phyloP scores from a whole-genome alignment of 139 green algal species.

The Chlamydomonas sp. region DNA sequence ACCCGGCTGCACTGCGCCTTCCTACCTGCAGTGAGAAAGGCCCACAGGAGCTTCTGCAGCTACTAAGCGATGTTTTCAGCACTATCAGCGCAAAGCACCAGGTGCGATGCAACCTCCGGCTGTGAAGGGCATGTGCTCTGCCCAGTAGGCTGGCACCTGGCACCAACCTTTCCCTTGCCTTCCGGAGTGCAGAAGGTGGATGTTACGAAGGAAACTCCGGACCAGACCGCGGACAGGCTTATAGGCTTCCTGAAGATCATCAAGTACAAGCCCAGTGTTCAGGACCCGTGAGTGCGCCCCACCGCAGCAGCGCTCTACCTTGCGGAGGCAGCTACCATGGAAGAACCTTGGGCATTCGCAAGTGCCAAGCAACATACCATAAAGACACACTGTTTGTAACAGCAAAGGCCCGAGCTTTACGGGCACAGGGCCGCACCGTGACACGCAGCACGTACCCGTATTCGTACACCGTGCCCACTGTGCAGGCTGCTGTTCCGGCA shows the following conservation, averaged over 20 bases:
- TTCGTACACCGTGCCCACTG: too few species aligned
- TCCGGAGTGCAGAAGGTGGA: conserved; percentile 47
- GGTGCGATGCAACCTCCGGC: conserved; percentile 40
- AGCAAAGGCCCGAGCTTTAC: too few species aligned
- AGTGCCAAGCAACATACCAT: too few species aligned
- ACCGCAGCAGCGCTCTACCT: neutral
- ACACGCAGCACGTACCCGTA: too few species aligned
- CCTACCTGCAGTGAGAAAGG: conserved; percentile 58
- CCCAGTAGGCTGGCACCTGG: too few species aligned
- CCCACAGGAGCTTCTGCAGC: conserved; percentile 59
- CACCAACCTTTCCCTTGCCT: neutral
- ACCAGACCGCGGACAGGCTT: conserved; percentile 60
- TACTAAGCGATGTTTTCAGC: conserved; percentile 62
- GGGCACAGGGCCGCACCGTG: too few species aligned
- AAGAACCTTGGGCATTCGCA: too few species aligned
- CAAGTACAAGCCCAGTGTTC: conserved; percentile 64
- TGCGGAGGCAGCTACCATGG: too few species aligned
- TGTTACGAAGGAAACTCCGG: conserved; percentile 50
- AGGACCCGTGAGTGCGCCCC: conserved; percentile 57
- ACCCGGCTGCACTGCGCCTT: conserved; percentile 16
- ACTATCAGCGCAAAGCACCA: conserved; percentile 67
- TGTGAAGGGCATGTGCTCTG: neutral
- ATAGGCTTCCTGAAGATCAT: conserved; percentile 65
- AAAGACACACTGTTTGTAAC: too few species aligned
- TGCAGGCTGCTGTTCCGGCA: conserved; percentile 55